These are phyloP conservation scores for Pseudonectria buxi DNA, from an alignment of 2,329 filamentous ascomycete species.

Conservation along the genomic window DNA sequence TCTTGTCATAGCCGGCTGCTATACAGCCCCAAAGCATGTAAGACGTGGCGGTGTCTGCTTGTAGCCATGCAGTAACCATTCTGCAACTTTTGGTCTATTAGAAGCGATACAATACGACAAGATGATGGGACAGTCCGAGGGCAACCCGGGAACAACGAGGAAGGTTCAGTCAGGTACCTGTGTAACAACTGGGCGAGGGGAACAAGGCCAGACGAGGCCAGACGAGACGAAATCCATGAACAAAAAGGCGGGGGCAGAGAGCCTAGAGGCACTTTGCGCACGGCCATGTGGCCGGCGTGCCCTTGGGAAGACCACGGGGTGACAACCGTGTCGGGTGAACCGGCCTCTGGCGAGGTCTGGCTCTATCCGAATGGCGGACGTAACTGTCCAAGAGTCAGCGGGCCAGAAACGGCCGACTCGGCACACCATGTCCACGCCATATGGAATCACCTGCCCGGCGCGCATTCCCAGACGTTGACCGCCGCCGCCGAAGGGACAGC, in stretches of 20 bases:
- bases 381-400: slow-evolving; percentile 18
- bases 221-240: slow-evolving; percentile 11
- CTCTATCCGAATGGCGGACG: slow-evolving; percentile 18
- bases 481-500: slow-evolving; percentile 11
- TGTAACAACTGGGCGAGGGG: slow-evolving; percentile 12
- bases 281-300: slow-evolving; percentile 14
- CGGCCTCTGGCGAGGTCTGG: slow-evolving; percentile 14
- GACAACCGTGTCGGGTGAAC: slow-evolving; percentile 21
- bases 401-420: slow-evolving; percentile 24
- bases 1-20: slow-evolving; percentile 40
- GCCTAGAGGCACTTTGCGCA: slow-evolving; percentile 13
- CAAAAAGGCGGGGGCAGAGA: slow-evolving; percentile 9
- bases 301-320: slow-evolving; percentile 27
- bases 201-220: slow-evolving; percentile 7
- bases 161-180: slow-evolving; percentile 9
- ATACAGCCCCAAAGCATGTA: slow-evolving; percentile 52
- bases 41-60: slow-evolving; percentile 6
- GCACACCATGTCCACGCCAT: slow-evolving; percentile 8
- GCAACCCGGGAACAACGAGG: slow-evolving; percentile 15
- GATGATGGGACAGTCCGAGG: slow-evolving; percentile 15
- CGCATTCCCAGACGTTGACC: slow-evolving; percentile 9
- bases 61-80: slow-evolving; percentile 13
- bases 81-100: slow-evolving; percentile 1
- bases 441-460: slow-evolving; percentile 9
- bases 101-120: slow-evolving; percentile 5